Base-by-base conservation (phyloP, 2,329 filamentous ascomycete species). In the Cadophora malorum region DNA sequence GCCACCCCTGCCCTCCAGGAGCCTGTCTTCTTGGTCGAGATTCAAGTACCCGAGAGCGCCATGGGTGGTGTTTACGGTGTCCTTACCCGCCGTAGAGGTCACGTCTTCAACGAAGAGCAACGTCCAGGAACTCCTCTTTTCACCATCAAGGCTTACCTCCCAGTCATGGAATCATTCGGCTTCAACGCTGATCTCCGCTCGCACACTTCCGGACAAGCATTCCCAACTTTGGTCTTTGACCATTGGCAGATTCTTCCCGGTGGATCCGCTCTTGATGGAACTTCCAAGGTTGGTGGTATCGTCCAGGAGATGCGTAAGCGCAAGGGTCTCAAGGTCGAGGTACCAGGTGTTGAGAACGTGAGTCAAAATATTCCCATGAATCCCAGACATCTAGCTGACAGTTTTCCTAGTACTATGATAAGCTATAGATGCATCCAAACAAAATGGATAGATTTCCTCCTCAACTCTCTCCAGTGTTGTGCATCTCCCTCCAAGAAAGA, bases 21-120 rank as follows among this genome's bases (percentile, higher is more conserved):
- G 89, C 96, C 96, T 80, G 92, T 99, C 84, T 99, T 96, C 92
- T 87, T 97, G 82, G 94, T 97, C 83, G 96, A 99, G 85, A 99
- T 99, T 83, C 94, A 97, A 87, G 96, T 99, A 73, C 95, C 95
- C 79, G 96, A 99, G 89, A 86, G 90, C 80, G 95, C 96, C 81
- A 98, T 99, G 96, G 96, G 96, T 89, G 96, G 96, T 89, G 97
- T 99, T 84, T 99, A 99, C 86, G 92, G 94, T 91, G 94, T 97
- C 81, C 92, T 99, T 79, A 97, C 94, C 84, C 92, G 94, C 80
- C 88, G 94, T 83, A 91, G 96, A 92, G 96, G 96, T 89, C 95
- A 98, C 90, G 96, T 99, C 85, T 97, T 98, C 90, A 87, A 87
- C 82, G 96, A 99, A 88, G 92, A 96, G 88, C 96, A 99, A 88